Base-by-base conservation (phyloP, 2,329 filamentous ascomycete species). In the Aulographum hederae region DNA sequence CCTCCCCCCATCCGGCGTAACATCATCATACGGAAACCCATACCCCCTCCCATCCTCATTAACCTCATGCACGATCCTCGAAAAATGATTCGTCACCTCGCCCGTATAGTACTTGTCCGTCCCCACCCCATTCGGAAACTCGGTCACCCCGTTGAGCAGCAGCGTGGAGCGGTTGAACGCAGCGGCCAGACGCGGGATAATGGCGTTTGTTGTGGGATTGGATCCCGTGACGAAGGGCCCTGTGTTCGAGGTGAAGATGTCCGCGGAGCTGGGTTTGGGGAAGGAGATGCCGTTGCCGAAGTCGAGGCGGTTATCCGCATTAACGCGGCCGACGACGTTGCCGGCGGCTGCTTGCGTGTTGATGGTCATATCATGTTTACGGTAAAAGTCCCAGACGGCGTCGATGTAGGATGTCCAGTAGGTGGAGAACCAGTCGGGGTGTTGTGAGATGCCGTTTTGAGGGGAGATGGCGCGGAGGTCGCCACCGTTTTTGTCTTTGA, bases 101-200 rank as follows among this genome's bases (percentile, higher is more conserved):
- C 63, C 50, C 26, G 47, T 40, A 50, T 78, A 78, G 46, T 73
- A 77, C 31, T 58, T 56, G 33, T 65, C 57, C 11, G 67, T 28
- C 21, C 21, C 21, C 21, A 10, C 13, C 21, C 21, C 10, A 13
- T 13, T 25, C 10, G 21, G 21, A n/a, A n/a, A n/a, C 13, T 25
- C 21, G 10, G 13, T 10, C 21, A 10, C 21, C 10, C 13, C 21
- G 21, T 25, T 25, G 10, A 8, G 8, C 31, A 78, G 52, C 37
- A 89, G 52, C 8, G 76, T 85, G 20, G 67, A 73, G 15, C 80
- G 65, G 52, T 85, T 82, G 44, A 86, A 69, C 1, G 75, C 78
- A 1, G 80, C 79, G 0, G 75, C 67, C 11, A 89, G 54, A n/a
- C 80, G 64, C 0, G 81, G 77, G 6, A 73, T 73, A 34, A 85